Evolutionary conservation across 2,329 filamentous ascomycete genomes (phyloP).

Genomic region (Aspergillus jensenii): DNA sequence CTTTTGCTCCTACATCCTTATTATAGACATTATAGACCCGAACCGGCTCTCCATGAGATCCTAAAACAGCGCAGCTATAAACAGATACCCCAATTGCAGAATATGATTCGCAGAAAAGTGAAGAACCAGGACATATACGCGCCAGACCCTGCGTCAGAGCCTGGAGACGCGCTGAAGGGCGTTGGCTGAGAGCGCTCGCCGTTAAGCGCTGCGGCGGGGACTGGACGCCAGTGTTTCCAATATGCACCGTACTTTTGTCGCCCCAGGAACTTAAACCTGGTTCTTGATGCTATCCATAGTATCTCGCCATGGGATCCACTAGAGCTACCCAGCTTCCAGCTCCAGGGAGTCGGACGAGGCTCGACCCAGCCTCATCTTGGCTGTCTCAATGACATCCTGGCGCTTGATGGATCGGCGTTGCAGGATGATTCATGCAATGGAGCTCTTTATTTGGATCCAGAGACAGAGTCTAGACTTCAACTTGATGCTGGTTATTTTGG

Average conservation of each 20-base stretch:
- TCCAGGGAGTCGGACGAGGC: neutral
- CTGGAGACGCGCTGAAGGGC: conserved; percentile 20
- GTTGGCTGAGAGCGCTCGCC: conserved; percentile 26
- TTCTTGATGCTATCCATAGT: neutral
- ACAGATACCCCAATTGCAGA: neutral
- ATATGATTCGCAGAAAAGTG: neutral
- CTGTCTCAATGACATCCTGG: conserved; percentile 6
- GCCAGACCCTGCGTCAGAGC: conserved; percentile 16
- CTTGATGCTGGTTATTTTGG: neutral
- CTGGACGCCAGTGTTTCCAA: neutral
- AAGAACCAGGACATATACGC: neutral
- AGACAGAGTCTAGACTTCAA: neutral
- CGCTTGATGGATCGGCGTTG: conserved; percentile 6
- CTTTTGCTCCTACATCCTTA: neutral
- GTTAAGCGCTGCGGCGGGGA: conserved; percentile 31
- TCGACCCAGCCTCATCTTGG: conserved; percentile 4
- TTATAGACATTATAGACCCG: neutral
- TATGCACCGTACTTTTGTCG: neutral
- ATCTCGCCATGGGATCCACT: neutral
- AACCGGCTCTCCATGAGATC: neutral
- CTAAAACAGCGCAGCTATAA: neutral
- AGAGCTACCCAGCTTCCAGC: neutral
- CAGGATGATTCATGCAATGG: neutral
- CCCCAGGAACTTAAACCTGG: neutral
- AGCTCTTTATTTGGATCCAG: neutral